phyloP scores from a whole-genome alignment of 1,284 basidiomycete species.

The Veloporphyrellus conicus region DNA sequence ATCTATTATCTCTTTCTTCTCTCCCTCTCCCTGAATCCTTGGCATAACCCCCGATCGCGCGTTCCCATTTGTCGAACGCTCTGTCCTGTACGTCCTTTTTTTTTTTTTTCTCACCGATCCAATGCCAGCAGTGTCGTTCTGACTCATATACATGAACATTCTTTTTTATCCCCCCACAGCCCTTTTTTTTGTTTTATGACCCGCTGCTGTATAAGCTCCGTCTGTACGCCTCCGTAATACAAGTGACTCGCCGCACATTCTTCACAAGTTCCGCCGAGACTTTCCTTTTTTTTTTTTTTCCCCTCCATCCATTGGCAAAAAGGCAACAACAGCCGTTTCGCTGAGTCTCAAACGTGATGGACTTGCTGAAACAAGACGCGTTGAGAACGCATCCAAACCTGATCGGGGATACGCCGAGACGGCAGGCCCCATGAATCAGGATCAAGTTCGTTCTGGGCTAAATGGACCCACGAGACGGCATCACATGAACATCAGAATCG shows the following conservation, averaged over 20 bases:
- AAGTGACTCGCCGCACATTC: background rate
- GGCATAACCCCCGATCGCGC: conserved; percentile 21
- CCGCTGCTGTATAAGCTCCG: background rate
- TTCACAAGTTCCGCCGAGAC: background rate
- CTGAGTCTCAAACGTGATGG: too few species aligned
- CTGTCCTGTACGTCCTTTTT: conserved; percentile 12
- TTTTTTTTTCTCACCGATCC: conserved; percentile 25
- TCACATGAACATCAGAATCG: background rate
- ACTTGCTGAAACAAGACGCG: too few species aligned
- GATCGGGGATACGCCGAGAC: background rate
- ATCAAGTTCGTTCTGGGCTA: background rate
- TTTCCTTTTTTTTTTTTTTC: background rate
- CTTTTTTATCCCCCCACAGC: background rate
- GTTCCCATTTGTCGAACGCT: background rate
- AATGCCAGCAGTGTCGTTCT: conserved; percentile 3
- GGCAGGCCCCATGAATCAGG: background rate
- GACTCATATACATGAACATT: conserved; percentile 25
- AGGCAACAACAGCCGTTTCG: too few species aligned
- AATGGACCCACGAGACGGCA: background rate
- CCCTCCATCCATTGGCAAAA: background rate
- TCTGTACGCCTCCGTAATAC: background rate
- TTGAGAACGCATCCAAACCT: background rate
- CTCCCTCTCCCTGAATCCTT: conserved; percentile 12
- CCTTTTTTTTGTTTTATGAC: background rate
- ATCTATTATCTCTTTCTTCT: conserved; percentile 18